phyloP scores from a whole-genome alignment of 352 stramenopile species.

The Phytophthora pisi region DNA sequence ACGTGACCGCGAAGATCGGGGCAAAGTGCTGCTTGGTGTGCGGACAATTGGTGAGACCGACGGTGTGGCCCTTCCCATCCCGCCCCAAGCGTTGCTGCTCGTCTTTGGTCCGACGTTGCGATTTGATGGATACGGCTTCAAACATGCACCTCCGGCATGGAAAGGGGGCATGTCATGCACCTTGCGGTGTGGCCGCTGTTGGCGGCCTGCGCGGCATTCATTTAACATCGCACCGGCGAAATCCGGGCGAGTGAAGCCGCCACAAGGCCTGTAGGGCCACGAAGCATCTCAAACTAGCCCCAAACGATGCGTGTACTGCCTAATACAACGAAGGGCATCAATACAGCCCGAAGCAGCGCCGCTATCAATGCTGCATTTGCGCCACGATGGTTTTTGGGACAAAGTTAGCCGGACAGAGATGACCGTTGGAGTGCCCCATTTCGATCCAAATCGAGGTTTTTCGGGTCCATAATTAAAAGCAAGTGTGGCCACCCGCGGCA shows the following conservation, averaged over 20 bases:
- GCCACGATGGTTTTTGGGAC: slow-evolving; percentile 10
- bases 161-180: slow-evolving; percentile 32
- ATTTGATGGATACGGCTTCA: slow-evolving; percentile 42
- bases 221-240: slow-evolving; percentile 18
- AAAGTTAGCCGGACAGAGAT: slow-evolving; percentile 20
- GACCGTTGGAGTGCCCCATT: slow-evolving; percentile 14
- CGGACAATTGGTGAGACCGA: slow-evolving; percentile 13
- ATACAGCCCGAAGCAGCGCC: neutral
- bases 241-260: neutral
- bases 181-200: slow-evolving; percentile 3
- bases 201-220: slow-evolving; percentile 11
- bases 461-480: neutral
- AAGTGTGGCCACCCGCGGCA: neutral
- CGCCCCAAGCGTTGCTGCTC: slow-evolving; percentile 15
- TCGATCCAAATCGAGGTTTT: slow-evolving; percentile 33
- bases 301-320: neutral
- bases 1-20: neutral
- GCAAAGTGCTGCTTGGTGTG: slow-evolving; percentile 1
- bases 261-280: neutral
- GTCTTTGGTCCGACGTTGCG: slow-evolving; percentile 38
- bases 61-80: slow-evolving; percentile 32
- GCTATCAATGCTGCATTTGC: neutral
- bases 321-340: neutral
- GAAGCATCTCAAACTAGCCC: neutral
- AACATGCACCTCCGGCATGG: slow-evolving; percentile 21